Conservation (phyloP, 2,329 filamentous ascomycete genomes). For the Fusarium lateritium region DNA sequence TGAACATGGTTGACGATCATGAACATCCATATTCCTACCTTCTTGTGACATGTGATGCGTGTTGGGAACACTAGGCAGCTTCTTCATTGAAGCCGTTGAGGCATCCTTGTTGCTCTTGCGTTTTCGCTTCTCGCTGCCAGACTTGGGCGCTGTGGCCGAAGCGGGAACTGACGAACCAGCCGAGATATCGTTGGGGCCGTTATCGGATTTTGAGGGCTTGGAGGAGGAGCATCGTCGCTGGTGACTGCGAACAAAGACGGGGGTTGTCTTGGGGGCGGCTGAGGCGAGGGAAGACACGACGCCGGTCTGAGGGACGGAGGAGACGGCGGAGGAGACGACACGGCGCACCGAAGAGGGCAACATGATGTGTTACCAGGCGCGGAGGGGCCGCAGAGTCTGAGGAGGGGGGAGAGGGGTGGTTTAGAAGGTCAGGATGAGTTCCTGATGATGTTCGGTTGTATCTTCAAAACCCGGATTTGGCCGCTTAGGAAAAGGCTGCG, state of each 20-base stretch:
- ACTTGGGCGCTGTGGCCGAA: slow-evolving; percentile 61
- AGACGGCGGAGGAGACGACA: slow-evolving; percentile 63
- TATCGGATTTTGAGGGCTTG: slow-evolving; percentile 73
- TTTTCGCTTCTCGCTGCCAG: slow-evolving; percentile 68
- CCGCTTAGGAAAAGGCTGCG: slow-evolving; percentile 56
- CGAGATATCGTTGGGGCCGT: slow-evolving; percentile 66
- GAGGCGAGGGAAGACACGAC: slow-evolving; percentile 61
- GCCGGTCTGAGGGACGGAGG: slow-evolving; percentile 61
- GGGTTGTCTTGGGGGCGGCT: slow-evolving; percentile 57
- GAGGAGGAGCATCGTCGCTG: slow-evolving; percentile 73
- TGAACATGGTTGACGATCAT: background rate
- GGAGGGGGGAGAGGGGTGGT: slow-evolving; percentile 35
- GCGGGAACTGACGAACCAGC: slow-evolving; percentile 65
- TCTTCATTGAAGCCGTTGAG: slow-evolving; percentile 64
- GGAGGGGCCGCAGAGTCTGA: slow-evolving; percentile 34
- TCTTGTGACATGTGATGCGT: slow-evolving; percentile 79
- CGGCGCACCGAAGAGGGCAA: slow-evolving; percentile 70
- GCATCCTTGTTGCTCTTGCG: slow-evolving; percentile 69
- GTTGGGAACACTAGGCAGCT: slow-evolving; percentile 81
- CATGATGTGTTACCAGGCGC: slow-evolving; percentile 59
- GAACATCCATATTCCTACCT: slow-evolving; percentile 61
- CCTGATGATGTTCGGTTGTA: slow-evolving; percentile 54
- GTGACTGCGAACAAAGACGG: slow-evolving; percentile 59
- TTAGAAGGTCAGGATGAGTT: slow-evolving; percentile 49
- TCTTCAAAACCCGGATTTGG: slow-evolving; percentile 56